Evolutionary conservation across 2,329 filamentous ascomycete species (phyloP).

Genomic region (Epicoccum nigrum): DNA sequence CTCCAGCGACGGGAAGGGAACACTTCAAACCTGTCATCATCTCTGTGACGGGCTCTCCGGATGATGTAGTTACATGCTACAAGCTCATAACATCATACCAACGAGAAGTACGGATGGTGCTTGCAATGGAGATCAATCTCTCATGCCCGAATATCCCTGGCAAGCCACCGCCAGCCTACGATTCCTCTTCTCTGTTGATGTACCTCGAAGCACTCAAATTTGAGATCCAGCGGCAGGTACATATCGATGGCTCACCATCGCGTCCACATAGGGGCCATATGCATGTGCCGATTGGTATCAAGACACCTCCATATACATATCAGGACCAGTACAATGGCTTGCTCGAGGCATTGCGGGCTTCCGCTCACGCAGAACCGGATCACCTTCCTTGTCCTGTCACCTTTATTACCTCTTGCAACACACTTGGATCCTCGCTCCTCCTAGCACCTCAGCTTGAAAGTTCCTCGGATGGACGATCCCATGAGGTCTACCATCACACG

Average conservation of each 20-base stretch:
- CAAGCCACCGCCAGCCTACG: constrained; percentile 74
- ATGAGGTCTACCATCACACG: constrained; percentile 35
- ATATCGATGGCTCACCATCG: constrained; percentile 3
- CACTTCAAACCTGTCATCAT: constrained; percentile 67
- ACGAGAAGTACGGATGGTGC: constrained; percentile 49
- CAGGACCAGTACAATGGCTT: constrained; percentile 67
- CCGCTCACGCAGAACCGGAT: constrained; percentile 24
- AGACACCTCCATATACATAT: constrained; percentile 79
- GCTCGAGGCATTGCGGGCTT: constrained; percentile 56
- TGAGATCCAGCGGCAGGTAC: constrained; percentile 30
- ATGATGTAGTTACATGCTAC: constrained; percentile 65
- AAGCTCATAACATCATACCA: constrained; percentile 51
- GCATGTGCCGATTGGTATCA: constrained; percentile 65
- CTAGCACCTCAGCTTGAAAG: constrained; percentile 45
- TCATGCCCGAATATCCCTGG: constrained; percentile 76
- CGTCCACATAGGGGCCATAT: constrained; percentile 14
- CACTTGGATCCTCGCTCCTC: constrained; percentile 71
- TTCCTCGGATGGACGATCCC: constrained; percentile 12
- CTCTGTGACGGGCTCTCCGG: constrained; percentile 70
- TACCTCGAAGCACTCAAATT: constrained; percentile 61
- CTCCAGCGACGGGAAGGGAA: background rate
- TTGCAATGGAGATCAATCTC: constrained; percentile 78
- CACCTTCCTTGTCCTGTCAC: constrained; percentile 53
- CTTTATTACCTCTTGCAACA: constrained; percentile 79
- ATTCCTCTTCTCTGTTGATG: constrained; percentile 54